Percentiles rank a stretch among this genome's conserved stretches.
Conservation (phyloP, 148 eudicot genomes). For the Camellia sinensis region DNA sequence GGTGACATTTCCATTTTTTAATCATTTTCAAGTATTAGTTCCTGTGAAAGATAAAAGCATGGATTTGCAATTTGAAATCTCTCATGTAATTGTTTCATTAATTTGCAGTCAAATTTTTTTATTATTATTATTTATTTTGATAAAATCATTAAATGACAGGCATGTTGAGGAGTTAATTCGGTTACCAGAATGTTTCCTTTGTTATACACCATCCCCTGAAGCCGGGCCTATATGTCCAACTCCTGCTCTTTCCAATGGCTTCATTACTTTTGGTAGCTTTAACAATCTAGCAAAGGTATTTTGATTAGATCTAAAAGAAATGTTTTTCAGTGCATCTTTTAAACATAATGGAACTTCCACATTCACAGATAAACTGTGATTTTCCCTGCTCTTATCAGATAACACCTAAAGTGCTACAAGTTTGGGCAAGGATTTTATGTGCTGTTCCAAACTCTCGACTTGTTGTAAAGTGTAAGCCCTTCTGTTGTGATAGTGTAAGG, state of each 20-base stretch:
- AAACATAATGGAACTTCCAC: neutral
- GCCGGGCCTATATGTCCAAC: constrained; percentile 77
- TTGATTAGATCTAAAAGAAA: neutral
- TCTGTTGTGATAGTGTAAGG: constrained; percentile 84
- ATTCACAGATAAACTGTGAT: neutral
- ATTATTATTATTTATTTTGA: no score
- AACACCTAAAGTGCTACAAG: constrained; percentile 91
- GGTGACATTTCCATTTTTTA: constrained; percentile 23
- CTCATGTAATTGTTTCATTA: neutral
- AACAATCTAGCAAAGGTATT: constrained; percentile 95
- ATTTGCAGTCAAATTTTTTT: no score
- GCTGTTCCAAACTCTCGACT: constrained; percentile 94
- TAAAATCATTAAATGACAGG: constrained; percentile 37
- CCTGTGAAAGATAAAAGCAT: neutral
- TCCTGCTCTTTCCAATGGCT: constrained; percentile 91
- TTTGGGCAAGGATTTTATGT: constrained; percentile 92
- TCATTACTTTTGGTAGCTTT: constrained; percentile 92
- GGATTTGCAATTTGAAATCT: neutral
- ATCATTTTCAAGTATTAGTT: neutral
- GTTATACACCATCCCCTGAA: constrained; percentile 97
- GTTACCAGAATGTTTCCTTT: constrained; percentile 82
- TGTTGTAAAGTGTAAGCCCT: constrained; percentile 96
- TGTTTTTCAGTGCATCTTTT: neutral
- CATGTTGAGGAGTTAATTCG: constrained; percentile 94
- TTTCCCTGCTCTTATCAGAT: constrained; percentile 44